Evolutionary conservation across 768 basidiomycete genomes (phyloP).

Genomic region (Mrakia frigida): DNA sequence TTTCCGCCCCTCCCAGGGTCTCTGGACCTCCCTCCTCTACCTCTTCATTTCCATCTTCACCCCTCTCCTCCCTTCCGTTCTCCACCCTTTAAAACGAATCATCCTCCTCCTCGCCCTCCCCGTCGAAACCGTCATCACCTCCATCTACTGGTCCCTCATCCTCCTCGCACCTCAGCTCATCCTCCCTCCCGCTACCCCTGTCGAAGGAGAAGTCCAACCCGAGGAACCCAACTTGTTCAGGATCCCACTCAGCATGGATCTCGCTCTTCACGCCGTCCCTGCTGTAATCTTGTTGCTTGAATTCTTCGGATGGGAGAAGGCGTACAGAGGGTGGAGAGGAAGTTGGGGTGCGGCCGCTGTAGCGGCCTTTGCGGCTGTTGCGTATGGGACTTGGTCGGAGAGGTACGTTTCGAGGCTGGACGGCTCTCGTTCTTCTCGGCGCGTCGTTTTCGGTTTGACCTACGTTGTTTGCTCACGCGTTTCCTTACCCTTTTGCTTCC

Average conservation of each 20-base stretch:
- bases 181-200: slow-evolving; percentile 43
- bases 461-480: neutral
- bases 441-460: slow-evolving; percentile 49
- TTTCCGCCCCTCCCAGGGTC: neutral
- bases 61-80: neutral
- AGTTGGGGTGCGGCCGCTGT: slow-evolving; percentile 44
- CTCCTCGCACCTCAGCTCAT: slow-evolving; percentile 55
- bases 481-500: neutral
- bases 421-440: too few relatives aligned
- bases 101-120: slow-evolving; percentile 64
- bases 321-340: slow-evolving; percentile 49
- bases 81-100: slow-evolving; percentile 50
- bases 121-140: slow-evolving; percentile 52
- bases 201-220: slow-evolving; percentile 35
- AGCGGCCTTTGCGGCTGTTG: slow-evolving; percentile 43
- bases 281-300: slow-evolving; percentile 40
- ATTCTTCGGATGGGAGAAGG: slow-evolving; percentile 62
- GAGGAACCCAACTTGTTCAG: slow-evolving; percentile 46
- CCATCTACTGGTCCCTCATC: slow-evolving; percentile 52
- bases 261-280: slow-evolving; percentile 44
- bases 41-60: slow-evolving; percentile 30
- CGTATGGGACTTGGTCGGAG: slow-evolving; percentile 65
- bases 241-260: slow-evolving; percentile 54
- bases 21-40: slow-evolving; percentile 3
- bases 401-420: slow-evolving; percentile 45